Percentiles rank a stretch among this genome's conserved stretches.
phyloP scores from a whole-genome alignment of 177 flowering plant species.

The Telopea speciosissima region DNA sequence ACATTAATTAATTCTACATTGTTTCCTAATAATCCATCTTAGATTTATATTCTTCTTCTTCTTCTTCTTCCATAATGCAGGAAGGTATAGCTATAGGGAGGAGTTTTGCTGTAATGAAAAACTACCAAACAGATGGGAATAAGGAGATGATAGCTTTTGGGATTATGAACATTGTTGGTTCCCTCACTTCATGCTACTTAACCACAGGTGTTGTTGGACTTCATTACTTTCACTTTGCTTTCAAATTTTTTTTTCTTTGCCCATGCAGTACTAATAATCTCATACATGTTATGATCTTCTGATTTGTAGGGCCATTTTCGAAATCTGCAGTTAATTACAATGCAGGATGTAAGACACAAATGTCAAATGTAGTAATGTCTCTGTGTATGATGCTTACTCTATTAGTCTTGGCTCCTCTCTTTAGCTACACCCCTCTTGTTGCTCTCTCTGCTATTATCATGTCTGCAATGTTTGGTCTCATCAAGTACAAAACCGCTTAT shows the following conservation, averaged over 20 bases:
- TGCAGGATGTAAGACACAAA: constrained; percentile 49
- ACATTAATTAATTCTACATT: too few species aligned
- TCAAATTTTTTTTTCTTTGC: too few species aligned
- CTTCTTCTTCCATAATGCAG: constrained; percentile 33
- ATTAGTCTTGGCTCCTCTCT: constrained; percentile 66
- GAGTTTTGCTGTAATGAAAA: constrained; percentile 61
- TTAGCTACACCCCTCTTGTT: constrained; percentile 82
- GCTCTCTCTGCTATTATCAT: constrained; percentile 83
- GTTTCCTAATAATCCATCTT: too few species aligned
- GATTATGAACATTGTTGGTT: constrained; percentile 83
- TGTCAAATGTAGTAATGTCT: constrained; percentile 62
- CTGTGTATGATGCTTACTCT: constrained; percentile 57
- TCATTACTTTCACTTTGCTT: background rate
- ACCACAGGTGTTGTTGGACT: constrained; percentile 52
- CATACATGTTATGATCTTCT: too few species aligned
- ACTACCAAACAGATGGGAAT: constrained; percentile 82
- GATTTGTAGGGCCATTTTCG: constrained; percentile 60
- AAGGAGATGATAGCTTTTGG: constrained; percentile 97
- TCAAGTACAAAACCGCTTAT: constrained; percentile 45
- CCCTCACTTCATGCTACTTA: constrained; percentile 82
- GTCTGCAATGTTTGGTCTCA: constrained; percentile 84
- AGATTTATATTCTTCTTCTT: background rate
- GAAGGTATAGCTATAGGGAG: constrained; percentile 92
- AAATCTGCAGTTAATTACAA: constrained; percentile 65
- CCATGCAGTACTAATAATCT: too few species aligned